Evolutionary conservation across 345 rosid species (phyloP), one percentile per base, ranked within the genome.

Genomic region (Rhodomyrtus tomentosa): DNA sequence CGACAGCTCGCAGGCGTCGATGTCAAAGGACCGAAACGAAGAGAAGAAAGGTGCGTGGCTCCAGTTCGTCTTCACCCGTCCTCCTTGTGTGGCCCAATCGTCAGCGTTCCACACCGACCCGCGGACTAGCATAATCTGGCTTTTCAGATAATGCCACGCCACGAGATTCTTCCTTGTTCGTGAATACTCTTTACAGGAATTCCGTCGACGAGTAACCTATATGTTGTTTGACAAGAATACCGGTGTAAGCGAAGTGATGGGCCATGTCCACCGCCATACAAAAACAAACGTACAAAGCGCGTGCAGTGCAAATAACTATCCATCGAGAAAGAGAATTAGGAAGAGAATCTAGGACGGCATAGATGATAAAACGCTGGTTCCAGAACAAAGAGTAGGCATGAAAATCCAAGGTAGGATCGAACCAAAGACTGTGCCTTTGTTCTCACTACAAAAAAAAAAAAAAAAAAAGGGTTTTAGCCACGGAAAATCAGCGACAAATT

Each of bases 101-200:
- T 91, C 93, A 0, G 92, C 93, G 5, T 89, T 91, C 93, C 93
- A 91, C 27, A 89, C 89, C 42, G 93, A 91, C 52, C 90, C 89
- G 55, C 86, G 53, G 50, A 91, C 88, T 0, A 89, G 91, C 93
- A 91, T 91, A 2, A 91, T 68, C 32, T 89, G 93, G 27, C 86
- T 89, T 82, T 86, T 91, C 1, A 88, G 93, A 82, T 76, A 91
- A n/a, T 5, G 90, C 89, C 27, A 91, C 83, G 5, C 93, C 93
- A 50, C 82, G 88, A 7, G 76, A 68, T 83, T 81, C 85, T 80
- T 91, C 93, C 89, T 88, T 82, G 72, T 91, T 81, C 40, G 21
- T 7, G 42, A 48, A 52, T 16, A 48, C 54, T 82, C 91, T 88
- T n/a, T 2, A 89, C 54, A 24, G 90, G 89, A 36, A 85, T 91